phyloP scores from a whole-genome alignment of 1,284 basidiomycete genomes.

The Heterobasidion annosum region DNA sequence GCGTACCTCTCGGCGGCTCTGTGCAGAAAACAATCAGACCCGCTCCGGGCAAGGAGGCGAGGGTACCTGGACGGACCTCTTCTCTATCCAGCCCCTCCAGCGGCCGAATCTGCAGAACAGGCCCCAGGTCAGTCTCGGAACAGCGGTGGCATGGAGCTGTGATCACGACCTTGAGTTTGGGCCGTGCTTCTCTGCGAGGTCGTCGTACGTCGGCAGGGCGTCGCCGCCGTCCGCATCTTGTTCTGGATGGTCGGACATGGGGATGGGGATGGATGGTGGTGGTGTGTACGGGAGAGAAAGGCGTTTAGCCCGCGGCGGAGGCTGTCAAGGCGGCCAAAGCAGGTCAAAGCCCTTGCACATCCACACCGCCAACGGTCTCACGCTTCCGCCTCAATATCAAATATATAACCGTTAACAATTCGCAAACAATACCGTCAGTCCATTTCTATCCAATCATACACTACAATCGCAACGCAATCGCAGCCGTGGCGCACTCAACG shows the following conservation, averaged over 20 bases:
- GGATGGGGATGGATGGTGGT: not conserved
- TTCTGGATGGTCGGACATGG: slow-evolving; percentile 30
- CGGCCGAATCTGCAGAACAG: slow-evolving; percentile 48
- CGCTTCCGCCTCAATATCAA: not conserved
- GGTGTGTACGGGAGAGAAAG: not conserved
- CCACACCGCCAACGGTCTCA: too few species aligned
- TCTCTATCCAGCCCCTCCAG: slow-evolving; percentile 81
- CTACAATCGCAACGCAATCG: too few species aligned
- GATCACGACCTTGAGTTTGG: slow-evolving; percentile 63
- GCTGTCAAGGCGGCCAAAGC: not conserved
- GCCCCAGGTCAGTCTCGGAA: not conserved
- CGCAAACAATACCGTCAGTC: not conserved
- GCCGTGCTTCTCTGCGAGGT: slow-evolving; percentile 59
- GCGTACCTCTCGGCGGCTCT: slow-evolving; percentile 77
- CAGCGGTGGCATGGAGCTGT: not conserved
- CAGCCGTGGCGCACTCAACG: too few species aligned
- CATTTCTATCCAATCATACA: not conserved
- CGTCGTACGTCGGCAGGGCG: slow-evolving; percentile 68
- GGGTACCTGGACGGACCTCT: slow-evolving; percentile 41
- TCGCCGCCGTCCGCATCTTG: slow-evolving; percentile 52
- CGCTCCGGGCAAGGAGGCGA: slow-evolving; percentile 4
- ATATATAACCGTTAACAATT: not conserved
- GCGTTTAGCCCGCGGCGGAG: not conserved
- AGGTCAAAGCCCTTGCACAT: not conserved
- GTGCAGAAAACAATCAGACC: slow-evolving; percentile 2